Base-by-base conservation (phyloP, 2,329 filamentous ascomycete species). In the Ceratocystis papillata region DNA sequence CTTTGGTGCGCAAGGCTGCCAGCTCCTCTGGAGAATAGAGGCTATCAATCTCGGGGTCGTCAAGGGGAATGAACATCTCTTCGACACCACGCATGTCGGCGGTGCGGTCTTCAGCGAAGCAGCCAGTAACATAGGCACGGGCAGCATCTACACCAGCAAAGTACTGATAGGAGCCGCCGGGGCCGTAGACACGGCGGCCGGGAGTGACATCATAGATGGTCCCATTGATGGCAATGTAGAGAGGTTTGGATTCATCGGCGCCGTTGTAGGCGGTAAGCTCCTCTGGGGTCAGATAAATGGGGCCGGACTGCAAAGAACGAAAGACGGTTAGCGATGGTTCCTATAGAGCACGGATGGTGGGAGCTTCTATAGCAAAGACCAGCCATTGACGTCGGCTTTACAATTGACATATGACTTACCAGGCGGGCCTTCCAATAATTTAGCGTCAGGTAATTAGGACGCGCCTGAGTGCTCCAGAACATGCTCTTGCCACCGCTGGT, bases 141-240 rank as follows among this genome's bases (percentile, higher is more conserved):
- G 88, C 85, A 44, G 93, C 92, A 76, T 99, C 94, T 69, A 82
- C 81, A 68, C 93, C 94, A 0, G 91, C 84, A 75, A 99, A 96
- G 77, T 88, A 87, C 72, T 86, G 81, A 79, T 99, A 99, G 46
- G 85, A 85, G 3, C 92, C 94, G 33, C 90, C 91, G 0, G 92
- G 87, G 0, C 89, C 89, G 78, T 94, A 94, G 76, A 88, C 79
- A 75, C 81, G 75, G 71, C 83, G 80, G 65, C 85, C 86, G 37
- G 81, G 77, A n/a, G 83, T 83, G 50, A 95, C 90, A 75, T 95
- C 90, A 80, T 88, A 94, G 76, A 95, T 89, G 67, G 85, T 89
- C 72, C 88, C 87, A 78, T 94, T 93, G 72, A 99, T 85, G 69
- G 91, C 90, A 66, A 99, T 83, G 78, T 96, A 96, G 74, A 97